A percentile compares a stretch with the other conserved stretches of the same genome.
These are phyloP conservation scores for Porphyrellus cyaneotinctus DNA, from an alignment of 768 basidiomycete genomes.

Conservation along the genomic window DNA sequence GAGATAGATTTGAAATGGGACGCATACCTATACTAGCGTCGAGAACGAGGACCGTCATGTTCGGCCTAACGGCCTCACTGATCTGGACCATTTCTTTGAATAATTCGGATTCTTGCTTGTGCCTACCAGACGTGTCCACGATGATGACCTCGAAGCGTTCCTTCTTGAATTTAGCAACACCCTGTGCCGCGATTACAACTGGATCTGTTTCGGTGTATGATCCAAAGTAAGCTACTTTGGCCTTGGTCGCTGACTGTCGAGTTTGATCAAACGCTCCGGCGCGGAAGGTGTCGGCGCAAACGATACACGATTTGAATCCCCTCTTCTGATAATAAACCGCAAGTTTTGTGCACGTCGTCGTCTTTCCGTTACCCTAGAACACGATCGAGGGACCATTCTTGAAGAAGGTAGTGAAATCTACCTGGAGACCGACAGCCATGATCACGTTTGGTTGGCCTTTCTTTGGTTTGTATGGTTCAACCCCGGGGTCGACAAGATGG, in stretches of 20 bases:
- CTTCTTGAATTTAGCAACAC: slow-evolving; percentile 96
- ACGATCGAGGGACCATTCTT: slow-evolving; percentile 1
- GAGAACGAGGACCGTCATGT: slow-evolving; percentile 93
- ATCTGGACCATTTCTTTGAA: slow-evolving; percentile 99
- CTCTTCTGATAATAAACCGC: slow-evolving; percentile 97
- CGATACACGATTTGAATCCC: slow-evolving; percentile 94
- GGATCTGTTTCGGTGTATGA: slow-evolving; percentile 99
- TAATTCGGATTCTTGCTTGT: slow-evolving; percentile 94
- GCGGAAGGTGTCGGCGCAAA: slow-evolving; percentile 99
- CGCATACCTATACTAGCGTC: slow-evolving; percentile 89
- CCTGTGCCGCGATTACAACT: slow-evolving; percentile 89
- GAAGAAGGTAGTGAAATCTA: slow-evolving; percentile 30
- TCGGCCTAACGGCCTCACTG: slow-evolving; percentile 85
- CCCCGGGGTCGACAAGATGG: slow-evolving; percentile 89
- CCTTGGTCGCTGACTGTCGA: slow-evolving; percentile 96
- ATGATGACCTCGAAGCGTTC: slow-evolving; percentile 98
- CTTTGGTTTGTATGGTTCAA: slow-evolving; percentile 93
- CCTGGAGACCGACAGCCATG: slow-evolving; percentile 97
- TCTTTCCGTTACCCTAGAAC: slow-evolving; percentile 91
- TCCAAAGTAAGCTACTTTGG: slow-evolving; percentile 98
- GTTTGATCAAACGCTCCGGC: slow-evolving; percentile 99
- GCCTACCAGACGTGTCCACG: slow-evolving; percentile 95
- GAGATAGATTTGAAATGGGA: background rate
- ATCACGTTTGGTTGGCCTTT: slow-evolving; percentile 92
- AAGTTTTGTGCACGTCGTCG: slow-evolving; percentile 97